Base-by-base conservation (phyloP, 1,139 yeast genomes). In the Hanseniaspora sp. region DNA sequence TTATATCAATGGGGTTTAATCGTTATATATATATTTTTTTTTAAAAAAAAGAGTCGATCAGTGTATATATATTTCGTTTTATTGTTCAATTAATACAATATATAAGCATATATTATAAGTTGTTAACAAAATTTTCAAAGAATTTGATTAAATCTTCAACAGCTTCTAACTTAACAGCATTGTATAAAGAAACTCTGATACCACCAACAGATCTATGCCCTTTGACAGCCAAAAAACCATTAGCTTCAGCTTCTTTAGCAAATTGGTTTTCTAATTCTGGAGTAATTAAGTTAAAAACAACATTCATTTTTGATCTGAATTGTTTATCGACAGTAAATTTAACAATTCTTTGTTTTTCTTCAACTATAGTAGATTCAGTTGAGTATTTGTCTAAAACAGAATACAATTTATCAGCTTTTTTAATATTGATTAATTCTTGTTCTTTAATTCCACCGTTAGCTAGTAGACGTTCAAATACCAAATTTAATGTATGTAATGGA, bases 181-280 rank as follows among this genome's bases (percentile, higher is more conserved):
- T 92, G 69, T 92, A 86, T 56, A 88, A 74, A 13, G 96, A 88
- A 23, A 95, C 92, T 69, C 98, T 83, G 71, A 90, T 84, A 41
- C 98, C 98, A 48, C 97, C 97, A 48, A 92, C 97, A 9, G 96
- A 86, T 68, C 98, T 79, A 68, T 92, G 97, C 31, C 98, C 98
- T 71, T 90, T 87, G 63, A 92, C 75, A 4, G 96, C 97, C 13
- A 79, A 71, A 59, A 90, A 73, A 23, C 72, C 73, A 42, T 66
- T 73, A 45, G 71, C 77, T 30, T 78, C 79, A 3, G 87, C 85
- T 53, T 75, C 80, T 58, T 78, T 71, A 58, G 90, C 65, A 69
- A 90, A 90, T 59, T 75, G 71, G 3, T 75, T 75, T 63, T 88
- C 96, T 56, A 79, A 68, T 1, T 78, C 85, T 40, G 74, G 78